Base-by-base conservation (phyloP, 768 basidiomycete genomes). In the Cystobasidium onofrii region DNA sequence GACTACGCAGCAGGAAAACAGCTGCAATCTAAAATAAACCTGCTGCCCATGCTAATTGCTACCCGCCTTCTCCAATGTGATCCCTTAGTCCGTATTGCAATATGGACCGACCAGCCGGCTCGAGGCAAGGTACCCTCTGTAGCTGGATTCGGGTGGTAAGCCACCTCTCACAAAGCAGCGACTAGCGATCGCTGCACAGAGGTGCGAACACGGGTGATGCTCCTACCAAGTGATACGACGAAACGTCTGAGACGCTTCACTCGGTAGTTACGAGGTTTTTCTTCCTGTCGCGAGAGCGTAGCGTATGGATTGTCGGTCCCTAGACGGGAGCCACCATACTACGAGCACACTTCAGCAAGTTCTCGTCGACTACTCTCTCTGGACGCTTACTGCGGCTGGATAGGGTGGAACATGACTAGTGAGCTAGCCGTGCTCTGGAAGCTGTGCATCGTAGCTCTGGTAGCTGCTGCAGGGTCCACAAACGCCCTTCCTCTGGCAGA, bases 391-490 rank as follows among this genome's bases (percentile, higher is more conserved):
- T n/a, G 46, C 18, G 46, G 15, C 46, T 50, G 46, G 46, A 50
- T 50, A 50, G 46, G 20, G 46, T 17, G 46, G 9, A 50, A 15
- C 20, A 50, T 50, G 46, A 17, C 18, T 50, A 50, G 46, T 50
- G 46, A 50, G 46, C 46, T 50, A n/a, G 9, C 46, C 18, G 4
- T 50, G 46, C 46, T 50, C 20, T 50, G 46, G 46, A 50, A 50
- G 46, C 46, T 50, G 46, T 50, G 46, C 46, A 50, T 50, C 46
- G 46, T 50, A 50, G 46, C 57, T 60, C 57, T 60, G 57, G 57
- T 60, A 60, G 57, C 29, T 29, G 57, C 57, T 34, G 33, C 57
- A 27, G 57, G 57, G 17, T 29, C 25, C 29, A 27, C 57, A 23
- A 29, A 60, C 13, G 57, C 6, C 57, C 25, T 60, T 12, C 57